Evolutionary conservation across 2,329 filamentous ascomycete genomes (phyloP), one percentile per base, ranked within the genome.

Genomic region (Alternaria sp.): DNA sequence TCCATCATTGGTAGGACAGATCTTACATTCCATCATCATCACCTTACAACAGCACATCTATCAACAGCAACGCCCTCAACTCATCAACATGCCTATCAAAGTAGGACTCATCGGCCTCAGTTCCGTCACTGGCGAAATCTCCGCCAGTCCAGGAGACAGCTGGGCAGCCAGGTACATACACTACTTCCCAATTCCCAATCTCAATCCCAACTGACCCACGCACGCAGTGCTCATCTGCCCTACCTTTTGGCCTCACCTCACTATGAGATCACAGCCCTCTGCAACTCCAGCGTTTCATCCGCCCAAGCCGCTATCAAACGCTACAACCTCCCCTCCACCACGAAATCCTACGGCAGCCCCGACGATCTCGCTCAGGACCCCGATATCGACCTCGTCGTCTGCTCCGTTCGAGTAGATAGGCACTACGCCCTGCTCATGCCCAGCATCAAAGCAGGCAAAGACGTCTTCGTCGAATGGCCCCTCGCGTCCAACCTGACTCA

Each of bases 211-310:
- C 36, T 40, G 3, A 40, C 0, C 15, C 36, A 40, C 4, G 36
- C n/a, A 11, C 1, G 36, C 36, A 40, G 36, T 2, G 36, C 36
- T 17, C 36, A 40, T 17, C 36, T 40, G 2, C 36, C 36, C 8
- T 40, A 40, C n/a, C 36, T 40, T 0, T 11, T 40, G 8, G 36
- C 36, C 36, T 40, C 36, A 40, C n/a, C n/a, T 0, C 36, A 40
- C n/a, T 40, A 52, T 21, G 50, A 46, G 26, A 64, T 46, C 69
- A 69, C 59, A 75, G 72, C 43, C 81, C 84, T 66, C 69, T 84
- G 47, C 25, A 50, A 50, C n/a, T 50, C 47, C 7, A 50, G 47
- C 7, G n/a, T 50, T 11, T 7, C 26, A 5, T 50, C 47, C 11
- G 47, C 47, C 11, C n/a, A 50, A 30, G 12, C n/a, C 1, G 47